A percentile compares a stretch with the other conserved stretches of the same genome.
phyloP scores from a whole-genome alignment of 352 stramenopile species.

The Phytophthora syringae region DNA sequence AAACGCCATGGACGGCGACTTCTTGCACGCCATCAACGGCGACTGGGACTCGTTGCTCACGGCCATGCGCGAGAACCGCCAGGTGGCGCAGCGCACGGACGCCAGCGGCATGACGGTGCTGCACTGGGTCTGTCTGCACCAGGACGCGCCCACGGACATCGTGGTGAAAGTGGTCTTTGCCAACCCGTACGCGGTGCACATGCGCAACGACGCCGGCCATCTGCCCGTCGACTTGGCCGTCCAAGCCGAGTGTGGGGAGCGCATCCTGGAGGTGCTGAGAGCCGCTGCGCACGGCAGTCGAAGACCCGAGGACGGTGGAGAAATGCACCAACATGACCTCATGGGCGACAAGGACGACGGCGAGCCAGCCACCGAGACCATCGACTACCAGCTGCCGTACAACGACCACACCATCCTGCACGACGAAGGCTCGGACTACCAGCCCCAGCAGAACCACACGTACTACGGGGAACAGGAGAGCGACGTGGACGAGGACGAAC shows the following conservation, averaged over 20 bases:
- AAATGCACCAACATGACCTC: slow-evolving; percentile 33
- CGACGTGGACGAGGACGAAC: slow-evolving; percentile 41
- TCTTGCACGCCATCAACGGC: slow-evolving; percentile 81
- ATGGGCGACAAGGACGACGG: slow-evolving; percentile 34
- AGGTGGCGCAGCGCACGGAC: slow-evolving; percentile 66
- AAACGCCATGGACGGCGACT: slow-evolving; percentile 68
- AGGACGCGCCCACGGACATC: slow-evolving; percentile 73
- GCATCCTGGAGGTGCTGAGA: slow-evolving; percentile 74
- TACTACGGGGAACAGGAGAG: slow-evolving; percentile 45
- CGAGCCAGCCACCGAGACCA: slow-evolving; percentile 45
- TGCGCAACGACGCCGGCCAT: slow-evolving; percentile 79
- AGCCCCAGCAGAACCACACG: slow-evolving; percentile 42
- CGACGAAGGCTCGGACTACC: slow-evolving; percentile 39
- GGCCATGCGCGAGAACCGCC: slow-evolving; percentile 66
- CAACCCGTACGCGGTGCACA: slow-evolving; percentile 73
- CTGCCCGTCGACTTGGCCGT: slow-evolving; percentile 77
- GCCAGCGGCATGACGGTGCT: slow-evolving; percentile 79
- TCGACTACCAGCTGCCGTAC: slow-evolving; percentile 49
- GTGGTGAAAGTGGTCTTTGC: slow-evolving; percentile 84
- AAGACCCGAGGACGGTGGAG: slow-evolving; percentile 34
- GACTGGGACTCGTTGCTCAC: slow-evolving; percentile 79
- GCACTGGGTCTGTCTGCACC: slow-evolving; percentile 84
- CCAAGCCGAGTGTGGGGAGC: slow-evolving; percentile 77
- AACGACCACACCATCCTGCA: slow-evolving; percentile 48
- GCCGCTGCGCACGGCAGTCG: slow-evolving; percentile 51